A percentile compares a stretch with the other conserved stretches of the same genome.
Conservation (phyloP, 805 yeast genomes). For the Wickerhamomyces queroliae region DNA sequence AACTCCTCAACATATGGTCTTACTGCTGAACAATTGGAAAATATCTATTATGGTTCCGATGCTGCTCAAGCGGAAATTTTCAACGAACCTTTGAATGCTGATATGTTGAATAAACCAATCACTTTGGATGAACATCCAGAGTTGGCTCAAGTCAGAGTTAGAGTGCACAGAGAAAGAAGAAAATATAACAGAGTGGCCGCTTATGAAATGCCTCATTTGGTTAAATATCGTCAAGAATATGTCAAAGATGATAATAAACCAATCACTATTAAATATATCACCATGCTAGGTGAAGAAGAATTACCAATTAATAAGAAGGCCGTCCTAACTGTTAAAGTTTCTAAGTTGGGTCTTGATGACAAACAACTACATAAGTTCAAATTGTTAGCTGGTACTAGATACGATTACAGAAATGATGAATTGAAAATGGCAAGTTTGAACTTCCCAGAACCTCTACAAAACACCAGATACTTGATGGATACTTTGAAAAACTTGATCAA, state of each 20-base stretch:
- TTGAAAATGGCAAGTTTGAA: conserved; percentile 62
- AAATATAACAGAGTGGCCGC: conserved; percentile 81
- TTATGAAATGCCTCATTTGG: conserved; percentile 83
- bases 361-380: conserved; percentile 67
- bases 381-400: conserved; percentile 74
- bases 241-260: conserved; percentile 43
- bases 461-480: conserved; percentile 67
- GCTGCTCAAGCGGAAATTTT: conserved; percentile 9
- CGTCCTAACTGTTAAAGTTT: conserved; percentile 45
- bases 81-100: not conserved
- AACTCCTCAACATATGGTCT: conserved; percentile 21
- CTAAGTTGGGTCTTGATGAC: conserved; percentile 45
- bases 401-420: conserved; percentile 51
- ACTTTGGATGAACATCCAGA: conserved; percentile 55
- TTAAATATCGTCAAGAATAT: conserved; percentile 69
- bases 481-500: conserved; percentile 52
- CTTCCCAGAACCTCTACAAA: conserved; percentile 78
- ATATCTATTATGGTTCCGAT: conserved; percentile 35
- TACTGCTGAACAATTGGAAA: conserved; percentile 25
- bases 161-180: conserved; percentile 69
- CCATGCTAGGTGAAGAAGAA: conserved; percentile 66
- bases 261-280: conserved; percentile 63
- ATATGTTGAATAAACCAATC: not conserved
- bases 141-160: conserved; percentile 64
- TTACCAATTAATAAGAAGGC: conserved; percentile 59